phyloP scores from a whole-genome alignment of 192 early-diverging fungal species.

The Phycomyces blakesleeanus region DNA sequence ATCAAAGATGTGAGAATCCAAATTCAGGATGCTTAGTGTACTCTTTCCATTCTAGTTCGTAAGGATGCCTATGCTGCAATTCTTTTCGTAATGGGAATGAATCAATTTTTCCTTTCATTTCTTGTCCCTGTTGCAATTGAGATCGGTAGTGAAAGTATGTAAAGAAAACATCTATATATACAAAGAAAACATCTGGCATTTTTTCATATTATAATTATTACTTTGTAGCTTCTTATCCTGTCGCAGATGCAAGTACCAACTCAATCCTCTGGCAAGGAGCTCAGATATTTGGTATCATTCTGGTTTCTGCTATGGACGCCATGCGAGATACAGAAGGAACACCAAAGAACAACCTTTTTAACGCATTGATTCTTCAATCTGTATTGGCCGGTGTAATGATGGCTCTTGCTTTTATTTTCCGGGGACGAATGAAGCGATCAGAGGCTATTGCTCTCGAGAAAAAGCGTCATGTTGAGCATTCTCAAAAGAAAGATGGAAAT shows the following conservation, averaged over 20 bases:
- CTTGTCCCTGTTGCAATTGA: constrained; percentile 36
- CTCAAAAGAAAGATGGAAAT: no score
- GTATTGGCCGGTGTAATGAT: constrained; percentile 22
- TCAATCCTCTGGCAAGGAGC: constrained; percentile 37
- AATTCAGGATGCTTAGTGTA: background rate
- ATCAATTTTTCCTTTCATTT: constrained; percentile 37
- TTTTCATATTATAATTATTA: background rate
- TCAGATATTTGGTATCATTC: constrained; percentile 32
- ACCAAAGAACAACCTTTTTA: constrained; percentile 22
- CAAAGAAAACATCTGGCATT: background rate
- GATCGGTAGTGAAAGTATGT: constrained; percentile 33
- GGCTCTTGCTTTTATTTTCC: constrained; percentile 16
- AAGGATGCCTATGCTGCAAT: constrained; percentile 29
- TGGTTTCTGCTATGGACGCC: constrained; percentile 28
- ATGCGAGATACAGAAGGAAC: constrained; percentile 20
- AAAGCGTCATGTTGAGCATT: background rate
- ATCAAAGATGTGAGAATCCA: background rate
- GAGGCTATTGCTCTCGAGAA: constrained; percentile 23
- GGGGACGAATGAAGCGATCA: constrained; percentile 22
- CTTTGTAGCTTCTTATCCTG: constrained; percentile 27
- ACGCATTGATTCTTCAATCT: constrained; percentile 34
- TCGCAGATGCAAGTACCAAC: constrained; percentile 26
- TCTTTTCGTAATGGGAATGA: constrained; percentile 30
- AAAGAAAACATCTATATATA: constrained; percentile 1
- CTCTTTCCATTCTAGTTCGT: constrained; percentile 20